Percentiles rank a stretch among this genome's conserved stretches.
These are phyloP conservation scores for Suhomyces coccinellae DNA, from an alignment of 1,139 yeast species.

Conservation along the genomic window DNA sequence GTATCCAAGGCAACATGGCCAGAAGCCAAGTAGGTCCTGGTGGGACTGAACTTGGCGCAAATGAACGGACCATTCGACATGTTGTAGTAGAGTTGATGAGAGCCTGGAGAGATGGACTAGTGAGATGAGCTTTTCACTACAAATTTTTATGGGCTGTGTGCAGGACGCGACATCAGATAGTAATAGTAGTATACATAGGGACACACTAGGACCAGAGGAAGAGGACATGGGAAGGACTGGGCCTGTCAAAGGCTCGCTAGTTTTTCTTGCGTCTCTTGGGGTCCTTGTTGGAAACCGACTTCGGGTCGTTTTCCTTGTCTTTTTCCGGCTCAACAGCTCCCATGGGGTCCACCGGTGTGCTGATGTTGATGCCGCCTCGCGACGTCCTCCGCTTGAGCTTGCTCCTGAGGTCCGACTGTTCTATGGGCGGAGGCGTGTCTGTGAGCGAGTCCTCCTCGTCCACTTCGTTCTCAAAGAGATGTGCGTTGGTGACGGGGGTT, in stretches of 20 bases:
- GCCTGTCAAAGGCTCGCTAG: slow-evolving; percentile 5
- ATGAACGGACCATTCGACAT: slow-evolving; percentile 25
- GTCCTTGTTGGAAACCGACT: slow-evolving; percentile 3
- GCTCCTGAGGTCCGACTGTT: slow-evolving; percentile 7
- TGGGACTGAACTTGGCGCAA: slow-evolving; percentile 51
- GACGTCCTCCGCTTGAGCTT: slow-evolving; percentile 29
- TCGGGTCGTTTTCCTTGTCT: slow-evolving; percentile 3
- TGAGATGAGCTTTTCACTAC: slow-evolving; percentile 11
- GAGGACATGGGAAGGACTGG: too few relatives aligned
- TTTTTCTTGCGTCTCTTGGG: slow-evolving; percentile 10
- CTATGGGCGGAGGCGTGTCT: slow-evolving; percentile 11
- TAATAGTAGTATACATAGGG: neutral
- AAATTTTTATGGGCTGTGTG: slow-evolving; percentile 8
- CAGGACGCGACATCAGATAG: slow-evolving; percentile 3
- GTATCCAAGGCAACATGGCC: slow-evolving; percentile 72
- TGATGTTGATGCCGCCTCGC: slow-evolving; percentile 27
- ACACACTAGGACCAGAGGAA: too few relatives aligned
- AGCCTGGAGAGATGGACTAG: neutral
- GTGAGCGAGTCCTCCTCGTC: slow-evolving; percentile 22
- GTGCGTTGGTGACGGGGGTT: slow-evolving; percentile 27
- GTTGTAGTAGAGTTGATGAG: slow-evolving; percentile 1
- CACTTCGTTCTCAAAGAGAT: slow-evolving; percentile 32
- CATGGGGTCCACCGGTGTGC: slow-evolving; percentile 6
- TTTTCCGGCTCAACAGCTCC: slow-evolving; percentile 4
- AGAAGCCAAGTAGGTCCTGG: slow-evolving; percentile 62